Evolutionary conservation across 805 yeast genomes (phyloP).

Genomic region (Wickerhamomyces ciferrii): DNA sequence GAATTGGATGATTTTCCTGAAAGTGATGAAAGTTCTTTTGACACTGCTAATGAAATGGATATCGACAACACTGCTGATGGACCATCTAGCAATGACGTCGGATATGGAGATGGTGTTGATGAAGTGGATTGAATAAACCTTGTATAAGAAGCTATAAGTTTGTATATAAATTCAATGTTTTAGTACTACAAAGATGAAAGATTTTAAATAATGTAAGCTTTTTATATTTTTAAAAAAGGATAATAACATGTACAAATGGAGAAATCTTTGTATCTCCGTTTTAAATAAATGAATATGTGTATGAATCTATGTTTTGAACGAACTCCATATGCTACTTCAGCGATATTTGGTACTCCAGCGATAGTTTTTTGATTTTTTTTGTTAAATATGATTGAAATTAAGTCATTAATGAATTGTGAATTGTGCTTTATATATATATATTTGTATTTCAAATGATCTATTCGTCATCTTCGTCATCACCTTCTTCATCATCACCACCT

Average conservation of each 20-base stretch:
- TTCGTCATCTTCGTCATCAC: conserved; percentile 49
- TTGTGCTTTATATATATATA: neutral
- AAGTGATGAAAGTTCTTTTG: neutral
- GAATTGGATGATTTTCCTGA: neutral
- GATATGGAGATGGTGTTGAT: too few species aligned
- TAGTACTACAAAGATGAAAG: neutral
- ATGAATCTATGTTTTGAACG: neutral
- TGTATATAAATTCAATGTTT: too few species aligned
- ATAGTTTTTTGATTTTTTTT: conserved; percentile 5
- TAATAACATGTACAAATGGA: neutral
- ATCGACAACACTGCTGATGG: neutral
- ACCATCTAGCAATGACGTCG: neutral
- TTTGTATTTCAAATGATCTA: conserved; percentile 14
- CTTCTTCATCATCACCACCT: conserved; percentile 63
- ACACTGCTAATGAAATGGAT: neutral
- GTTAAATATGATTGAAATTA: conserved; percentile 22
- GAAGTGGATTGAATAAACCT: too few species aligned
- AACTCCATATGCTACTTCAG: neutral
- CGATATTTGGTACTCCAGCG: neutral
- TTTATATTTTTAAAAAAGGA: neutral
- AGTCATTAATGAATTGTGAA: conserved; percentile 6
- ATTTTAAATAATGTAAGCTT: neutral
- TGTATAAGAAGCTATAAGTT: too few species aligned
- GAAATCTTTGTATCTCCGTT: neutral
- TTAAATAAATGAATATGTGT: neutral